phyloP scores from a whole-genome alignment of 306 rosid genomes.

The Boehmeria nivea region DNA sequence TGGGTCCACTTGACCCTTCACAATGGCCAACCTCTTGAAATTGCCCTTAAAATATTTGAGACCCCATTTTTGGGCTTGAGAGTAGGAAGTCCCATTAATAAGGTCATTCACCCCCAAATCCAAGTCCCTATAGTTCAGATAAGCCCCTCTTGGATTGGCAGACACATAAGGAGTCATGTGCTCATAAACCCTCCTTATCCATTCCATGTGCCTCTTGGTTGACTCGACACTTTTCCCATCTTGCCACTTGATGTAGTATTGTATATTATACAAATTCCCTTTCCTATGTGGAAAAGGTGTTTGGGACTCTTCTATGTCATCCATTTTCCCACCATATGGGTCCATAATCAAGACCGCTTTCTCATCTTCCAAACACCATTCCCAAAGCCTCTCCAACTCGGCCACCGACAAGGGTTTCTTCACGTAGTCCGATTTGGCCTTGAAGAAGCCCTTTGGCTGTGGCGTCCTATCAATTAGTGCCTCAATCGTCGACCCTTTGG shows the following conservation, averaged over 20 bases:
- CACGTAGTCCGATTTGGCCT: constrained; percentile 58
- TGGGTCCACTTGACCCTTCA: constrained; percentile 37
- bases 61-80: constrained; percentile 30
- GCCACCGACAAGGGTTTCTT: constrained; percentile 34
- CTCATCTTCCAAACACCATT: constrained; percentile 28
- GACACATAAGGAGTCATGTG: constrained; percentile 66
- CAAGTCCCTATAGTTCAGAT: constrained; percentile 66
- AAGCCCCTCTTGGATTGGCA: constrained; percentile 55
- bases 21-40: constrained; percentile 32
- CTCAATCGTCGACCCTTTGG: constrained; percentile 26
- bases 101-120: constrained; percentile 55
- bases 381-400: constrained; percentile 34
- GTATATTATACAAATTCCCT: constrained; percentile 46
- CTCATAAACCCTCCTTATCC: constrained; percentile 59
- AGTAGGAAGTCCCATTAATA: constrained; percentile 21
- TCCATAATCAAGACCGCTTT: constrained; percentile 30
- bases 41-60: constrained; percentile 35
- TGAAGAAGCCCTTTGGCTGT: constrained; percentile 26
- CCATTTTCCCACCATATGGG: constrained; percentile 59
- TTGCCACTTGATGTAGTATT: constrained; percentile 46
- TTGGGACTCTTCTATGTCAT: constrained; percentile 33
- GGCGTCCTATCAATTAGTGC: constrained; percentile 31
- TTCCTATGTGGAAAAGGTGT: constrained; percentile 59
- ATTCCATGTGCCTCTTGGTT: constrained; percentile 36
- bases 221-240: constrained; percentile 16